Evolutionary conservation across 176 grass and related monocot species (phyloP), one percentile per base, ranked within the genome.

Genomic region (Aegilops speltoides): DNA sequence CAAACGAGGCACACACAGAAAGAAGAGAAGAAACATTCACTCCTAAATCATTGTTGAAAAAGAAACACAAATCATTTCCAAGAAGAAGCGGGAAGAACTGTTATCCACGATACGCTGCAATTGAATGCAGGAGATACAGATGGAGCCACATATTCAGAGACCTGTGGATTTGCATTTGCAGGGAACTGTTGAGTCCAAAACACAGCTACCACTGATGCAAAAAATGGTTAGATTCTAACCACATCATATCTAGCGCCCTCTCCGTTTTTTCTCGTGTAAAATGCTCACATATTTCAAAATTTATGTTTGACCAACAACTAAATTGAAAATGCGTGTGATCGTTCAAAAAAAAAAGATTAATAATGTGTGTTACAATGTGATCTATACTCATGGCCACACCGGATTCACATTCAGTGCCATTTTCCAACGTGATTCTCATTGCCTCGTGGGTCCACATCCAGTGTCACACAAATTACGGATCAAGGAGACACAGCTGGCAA

Each of bases 11-110:
- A 20, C 33, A 23, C 48, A 10, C 28, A 7, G 34, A 23, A 74
- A 43, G 65, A 67, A 77, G 48, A 80, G 33, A 84, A 62, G 76
- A 69, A 79, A 56, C 29, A 17, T 43, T 37, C 64, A 48, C 68
- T 12, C 40, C n/a, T 22, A 31, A 46, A 87, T 83, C 80, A 90
- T 79, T 79, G 67, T 68, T 87, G 84, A 87, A 87, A 87, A 80
- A 71, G 79, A 84, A 75, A 26, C 26, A 12, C 5, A 77, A 87
- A 86, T 86, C 64, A 83, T 87, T 83, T 17, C 13, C 3, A 74
- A 10, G 28, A 54, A 40, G 73, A 31, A 64, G n/a, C 38, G 36
- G 2, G 7, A 52, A 56, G 14, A n/a, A 28, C 34, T 17, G 14
- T 22, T 29, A 46, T 75, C 10, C 6, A 45, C 81, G 80, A 79